These are phyloP conservation scores for Trypanosoma theileri DNA, from an alignment of 208 protist genomes.

Conservation along the genomic window DNA sequence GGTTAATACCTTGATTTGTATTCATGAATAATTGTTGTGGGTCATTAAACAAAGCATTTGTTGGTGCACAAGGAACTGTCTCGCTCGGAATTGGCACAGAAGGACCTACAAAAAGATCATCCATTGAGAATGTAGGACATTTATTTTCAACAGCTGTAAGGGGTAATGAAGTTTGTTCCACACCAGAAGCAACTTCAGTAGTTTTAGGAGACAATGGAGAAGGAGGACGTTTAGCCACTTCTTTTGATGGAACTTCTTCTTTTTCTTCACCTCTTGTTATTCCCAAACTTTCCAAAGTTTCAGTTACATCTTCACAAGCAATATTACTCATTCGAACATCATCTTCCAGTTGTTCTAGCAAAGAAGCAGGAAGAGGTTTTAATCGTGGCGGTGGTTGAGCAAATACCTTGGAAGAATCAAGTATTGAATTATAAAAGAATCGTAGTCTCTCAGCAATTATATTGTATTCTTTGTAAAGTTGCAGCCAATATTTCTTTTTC, in stretches of 20 bases:
- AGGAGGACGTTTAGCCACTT: not conserved
- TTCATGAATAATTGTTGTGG: not conserved
- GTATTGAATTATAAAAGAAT: slow-evolving; percentile 50
- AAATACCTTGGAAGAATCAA: slow-evolving; percentile 51
- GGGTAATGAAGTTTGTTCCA: not conserved
- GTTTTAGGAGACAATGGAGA: not conserved
- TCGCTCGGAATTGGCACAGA: not conserved
- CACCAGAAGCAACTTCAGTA: not conserved
- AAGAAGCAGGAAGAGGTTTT: slow-evolving; percentile 46
- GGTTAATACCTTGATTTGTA: not conserved
- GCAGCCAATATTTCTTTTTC: slow-evolving; percentile 50
- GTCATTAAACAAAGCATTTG: not conserved
- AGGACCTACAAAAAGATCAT: slow-evolving; percentile 28
- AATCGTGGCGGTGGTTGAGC: slow-evolving; percentile 49
- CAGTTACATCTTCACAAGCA: slow-evolving; percentile 29
- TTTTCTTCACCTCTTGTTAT: slow-evolving; percentile 29
- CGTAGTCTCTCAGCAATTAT: slow-evolving; percentile 36
- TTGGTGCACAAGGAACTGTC: not conserved
- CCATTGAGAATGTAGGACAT: slow-evolving; percentile 8
- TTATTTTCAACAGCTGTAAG: not conserved
- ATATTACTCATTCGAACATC: slow-evolving; percentile 39
- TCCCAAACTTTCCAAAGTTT: slow-evolving; percentile 54
- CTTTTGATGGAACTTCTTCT: not conserved
- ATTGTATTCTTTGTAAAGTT: slow-evolving; percentile 40
- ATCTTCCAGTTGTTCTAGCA: slow-evolving; percentile 43